phyloP scores from a whole-genome alignment of 2,329 filamentous ascomycete species.

The Phymatotrichopsis omnivora region DNA sequence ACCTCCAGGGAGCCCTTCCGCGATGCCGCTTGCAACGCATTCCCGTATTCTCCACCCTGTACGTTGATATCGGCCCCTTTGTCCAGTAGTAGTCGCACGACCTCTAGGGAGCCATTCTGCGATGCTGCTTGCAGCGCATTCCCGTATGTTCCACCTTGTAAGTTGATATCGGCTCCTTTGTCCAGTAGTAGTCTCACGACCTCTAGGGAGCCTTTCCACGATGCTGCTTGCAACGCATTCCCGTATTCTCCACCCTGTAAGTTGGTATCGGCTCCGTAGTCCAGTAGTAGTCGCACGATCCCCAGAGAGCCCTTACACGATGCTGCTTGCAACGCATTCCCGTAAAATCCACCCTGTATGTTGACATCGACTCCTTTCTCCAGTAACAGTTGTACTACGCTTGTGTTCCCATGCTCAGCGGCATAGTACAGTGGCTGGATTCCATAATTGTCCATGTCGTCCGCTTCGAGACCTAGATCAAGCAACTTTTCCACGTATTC shows the following conservation, averaged over 20 bases:
- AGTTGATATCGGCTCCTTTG: slow-evolving; percentile 23
- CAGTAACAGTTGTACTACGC: slow-evolving; percentile 28
- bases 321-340: slow-evolving; percentile 27
- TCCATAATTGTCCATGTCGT: too few species aligned
- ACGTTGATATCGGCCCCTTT: slow-evolving; percentile 21
- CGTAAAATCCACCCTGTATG: slow-evolving; percentile 19
- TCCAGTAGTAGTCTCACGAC: slow-evolving; percentile 31
- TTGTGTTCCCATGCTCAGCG: slow-evolving; percentile 19
- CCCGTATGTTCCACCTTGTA: slow-evolving; percentile 20
- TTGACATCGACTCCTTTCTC: slow-evolving; percentile 29
- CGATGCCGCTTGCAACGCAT: too few species aligned
- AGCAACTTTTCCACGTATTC: too few species aligned
- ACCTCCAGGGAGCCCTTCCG: too few species aligned
- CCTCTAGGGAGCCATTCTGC: slow-evolving; percentile 10
- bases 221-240: slow-evolving; percentile 29
- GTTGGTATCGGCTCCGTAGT: slow-evolving; percentile 28
- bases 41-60: too few species aligned
- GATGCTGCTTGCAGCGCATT: slow-evolving; percentile 27
- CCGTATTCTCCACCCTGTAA: slow-evolving; percentile 15
- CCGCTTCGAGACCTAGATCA: too few species aligned
- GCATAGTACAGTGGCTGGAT: slow-evolving; percentile 22
- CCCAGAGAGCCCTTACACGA: slow-evolving; percentile 21
- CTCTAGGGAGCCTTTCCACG: slow-evolving; percentile 27
- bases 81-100: slow-evolving; percentile 24
- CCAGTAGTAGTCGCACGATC: slow-evolving; percentile 28